These are phyloP conservation scores for Fraxinus albicans DNA, from an alignment of 305 asterid genomes.

Conservation along the genomic window DNA sequence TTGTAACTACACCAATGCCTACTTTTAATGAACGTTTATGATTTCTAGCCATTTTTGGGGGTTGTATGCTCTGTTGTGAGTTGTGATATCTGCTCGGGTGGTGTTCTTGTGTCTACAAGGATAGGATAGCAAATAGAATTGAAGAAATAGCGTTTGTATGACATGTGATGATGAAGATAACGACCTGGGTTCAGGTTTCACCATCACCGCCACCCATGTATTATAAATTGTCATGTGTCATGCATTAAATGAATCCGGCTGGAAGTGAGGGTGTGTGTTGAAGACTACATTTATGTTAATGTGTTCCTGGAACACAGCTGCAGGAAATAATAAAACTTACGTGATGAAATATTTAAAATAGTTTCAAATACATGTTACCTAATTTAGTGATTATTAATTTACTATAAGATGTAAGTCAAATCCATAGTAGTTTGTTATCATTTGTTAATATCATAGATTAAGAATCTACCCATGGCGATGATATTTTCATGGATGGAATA, in stretches of 20 bases:
- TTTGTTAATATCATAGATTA: background rate
- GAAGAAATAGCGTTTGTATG: background rate
- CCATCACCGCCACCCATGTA: background rate
- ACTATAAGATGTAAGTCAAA: background rate
- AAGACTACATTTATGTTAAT: background rate
- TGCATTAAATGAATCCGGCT: background rate
- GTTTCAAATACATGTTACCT: background rate
- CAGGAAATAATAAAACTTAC: no score
- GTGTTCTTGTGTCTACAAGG: background rate
- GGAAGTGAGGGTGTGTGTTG: background rate
- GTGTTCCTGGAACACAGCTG: background rate
- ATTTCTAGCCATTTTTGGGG: background rate
- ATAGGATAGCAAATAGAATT: background rate
- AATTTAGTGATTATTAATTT: background rate
- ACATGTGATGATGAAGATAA: background rate
- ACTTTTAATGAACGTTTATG: background rate
- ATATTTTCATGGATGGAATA: background rate
- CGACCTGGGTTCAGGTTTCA: background rate
- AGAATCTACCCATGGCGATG: background rate
- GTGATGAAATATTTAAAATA: background rate
- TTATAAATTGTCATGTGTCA: background rate
- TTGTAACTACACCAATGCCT: background rate
- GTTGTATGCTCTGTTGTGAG: background rate
- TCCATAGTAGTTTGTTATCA: background rate
- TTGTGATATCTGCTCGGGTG: no score